Percentiles rank a stretch among this genome's conserved stretches.
Evolutionary conservation across 768 basidiomycete species (phyloP).

Genomic region (Porphyrellus cyaneotinctus): DNA sequence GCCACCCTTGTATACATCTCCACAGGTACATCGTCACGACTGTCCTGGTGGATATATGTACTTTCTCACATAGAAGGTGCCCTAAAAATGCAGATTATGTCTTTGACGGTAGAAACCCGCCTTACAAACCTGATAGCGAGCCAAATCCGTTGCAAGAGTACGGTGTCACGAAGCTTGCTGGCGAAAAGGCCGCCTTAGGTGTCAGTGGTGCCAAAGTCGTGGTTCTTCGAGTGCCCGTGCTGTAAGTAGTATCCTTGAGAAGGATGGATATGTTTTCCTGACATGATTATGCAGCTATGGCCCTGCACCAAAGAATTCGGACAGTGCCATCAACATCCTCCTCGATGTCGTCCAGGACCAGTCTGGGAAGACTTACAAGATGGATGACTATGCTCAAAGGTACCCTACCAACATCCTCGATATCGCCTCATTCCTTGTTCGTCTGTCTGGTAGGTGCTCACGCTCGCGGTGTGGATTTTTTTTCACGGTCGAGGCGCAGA

Average conservation of each 20-base stretch:
- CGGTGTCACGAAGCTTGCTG: slow-evolving; percentile 80
- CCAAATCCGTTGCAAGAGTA: slow-evolving; percentile 89
- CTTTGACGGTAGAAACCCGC: slow-evolving; percentile 90
- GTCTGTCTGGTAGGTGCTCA: slow-evolving; percentile 55
- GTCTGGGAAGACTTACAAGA: slow-evolving; percentile 83
- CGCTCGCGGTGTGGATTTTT: neutral
- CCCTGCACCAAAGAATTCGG: slow-evolving; percentile 75
- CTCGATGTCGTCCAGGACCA: slow-evolving; percentile 84
- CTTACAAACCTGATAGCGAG: slow-evolving; percentile 69
- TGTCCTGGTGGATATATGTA: neutral
- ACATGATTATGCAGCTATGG: slow-evolving; percentile 66
- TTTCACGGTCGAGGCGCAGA: slow-evolving; percentile 29
- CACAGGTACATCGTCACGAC: slow-evolving; percentile 51
- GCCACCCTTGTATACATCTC: slow-evolving; percentile 89
- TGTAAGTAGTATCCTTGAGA: slow-evolving; percentile 45
- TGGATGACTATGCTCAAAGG: slow-evolving; percentile 93
- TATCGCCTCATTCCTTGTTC: slow-evolving; percentile 79
- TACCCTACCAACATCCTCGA: slow-evolving; percentile 91
- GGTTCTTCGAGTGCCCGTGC: slow-evolving; percentile 84
- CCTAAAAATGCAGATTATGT: slow-evolving; percentile 69
- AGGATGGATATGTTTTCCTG: neutral
- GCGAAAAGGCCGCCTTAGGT: slow-evolving; percentile 73
- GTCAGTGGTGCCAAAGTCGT: slow-evolving; percentile 54
- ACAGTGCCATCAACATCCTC: slow-evolving; percentile 86
- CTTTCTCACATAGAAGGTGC: slow-evolving; percentile 6